phyloP scores from a whole-genome alignment of 352 stramenopile species.

The Phytophthora brassicae region DNA sequence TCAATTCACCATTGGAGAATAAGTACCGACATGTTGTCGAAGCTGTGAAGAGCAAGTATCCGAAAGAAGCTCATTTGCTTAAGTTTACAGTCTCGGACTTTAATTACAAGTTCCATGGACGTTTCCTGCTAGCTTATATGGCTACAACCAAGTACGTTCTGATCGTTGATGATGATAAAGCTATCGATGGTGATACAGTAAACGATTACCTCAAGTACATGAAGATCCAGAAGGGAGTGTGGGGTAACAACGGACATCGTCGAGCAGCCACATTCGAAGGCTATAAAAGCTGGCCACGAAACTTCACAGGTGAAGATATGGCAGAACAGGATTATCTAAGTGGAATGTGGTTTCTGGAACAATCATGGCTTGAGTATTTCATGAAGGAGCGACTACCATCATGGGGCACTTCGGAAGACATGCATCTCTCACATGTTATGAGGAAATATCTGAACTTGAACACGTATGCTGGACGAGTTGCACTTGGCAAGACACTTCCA shows the following conservation, averaged over 20 bases:
- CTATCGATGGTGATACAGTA: constrained; percentile 46
- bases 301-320: constrained; percentile 28
- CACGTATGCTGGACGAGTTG: constrained; percentile 55
- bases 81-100: constrained; percentile 52
- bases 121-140: constrained; percentile 58
- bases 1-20: constrained; percentile 45
- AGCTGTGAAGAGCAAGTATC: constrained; percentile 27
- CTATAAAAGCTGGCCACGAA: constrained; percentile 61
- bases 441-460: constrained; percentile 70
- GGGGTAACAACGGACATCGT: constrained; percentile 56
- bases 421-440: constrained; percentile 65
- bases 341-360: constrained; percentile 68
- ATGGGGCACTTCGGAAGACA: constrained; percentile 60
- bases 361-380: constrained; percentile 69
- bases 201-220: constrained; percentile 49
- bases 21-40: constrained; percentile 47
- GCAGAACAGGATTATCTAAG: constrained; percentile 63
- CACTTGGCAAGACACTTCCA: constrained; percentile 34
- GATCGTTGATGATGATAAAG: constrained; percentile 52
- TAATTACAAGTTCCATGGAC: constrained; percentile 58
- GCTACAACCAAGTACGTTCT: constrained; percentile 55
- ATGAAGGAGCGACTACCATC: constrained; percentile 52
- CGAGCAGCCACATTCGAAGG: constrained; percentile 39
- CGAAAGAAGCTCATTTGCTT: constrained; percentile 24
- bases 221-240: constrained; percentile 39